Percentiles rank a stretch among this genome's conserved stretches.
Conservation (phyloP, 306 rosid genomes). For the Fragaria vesca region DNA sequence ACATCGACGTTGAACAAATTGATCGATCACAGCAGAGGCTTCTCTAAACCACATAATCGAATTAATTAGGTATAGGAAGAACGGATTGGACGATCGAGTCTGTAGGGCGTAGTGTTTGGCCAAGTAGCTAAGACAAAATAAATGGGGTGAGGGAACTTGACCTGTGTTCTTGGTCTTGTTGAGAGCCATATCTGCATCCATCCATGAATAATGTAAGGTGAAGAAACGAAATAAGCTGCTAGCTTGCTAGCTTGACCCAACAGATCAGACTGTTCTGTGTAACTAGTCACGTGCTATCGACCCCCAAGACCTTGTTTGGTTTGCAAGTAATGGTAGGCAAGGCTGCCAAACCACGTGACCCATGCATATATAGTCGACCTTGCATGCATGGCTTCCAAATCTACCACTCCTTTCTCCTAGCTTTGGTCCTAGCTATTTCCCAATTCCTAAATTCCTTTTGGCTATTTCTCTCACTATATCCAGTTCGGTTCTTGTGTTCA, state of each 20-base stretch:
- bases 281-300: neutral
- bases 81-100: neutral
- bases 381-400: constrained; percentile 6
- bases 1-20: neutral
- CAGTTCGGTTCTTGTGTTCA: neutral
- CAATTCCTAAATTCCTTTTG: neutral
- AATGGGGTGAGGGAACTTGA: neutral
- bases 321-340: neutral
- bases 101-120: neutral
- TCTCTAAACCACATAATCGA: neutral
- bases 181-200: neutral
- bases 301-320: neutral
- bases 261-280: neutral
- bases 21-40: neutral
- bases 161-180: neutral
- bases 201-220: neutral
- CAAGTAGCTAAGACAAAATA: too few relatives aligned
- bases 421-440: neutral
- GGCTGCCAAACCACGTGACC: neutral
- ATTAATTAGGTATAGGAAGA: too few relatives aligned
- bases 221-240: neutral
- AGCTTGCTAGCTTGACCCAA: neutral
- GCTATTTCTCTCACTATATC: neutral
- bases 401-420: constrained; percentile 8
- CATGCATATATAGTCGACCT: neutral